Base-by-base conservation (phyloP, 768 basidiomycete genomes). In the Tubosaeta brunneosetosa region DNA sequence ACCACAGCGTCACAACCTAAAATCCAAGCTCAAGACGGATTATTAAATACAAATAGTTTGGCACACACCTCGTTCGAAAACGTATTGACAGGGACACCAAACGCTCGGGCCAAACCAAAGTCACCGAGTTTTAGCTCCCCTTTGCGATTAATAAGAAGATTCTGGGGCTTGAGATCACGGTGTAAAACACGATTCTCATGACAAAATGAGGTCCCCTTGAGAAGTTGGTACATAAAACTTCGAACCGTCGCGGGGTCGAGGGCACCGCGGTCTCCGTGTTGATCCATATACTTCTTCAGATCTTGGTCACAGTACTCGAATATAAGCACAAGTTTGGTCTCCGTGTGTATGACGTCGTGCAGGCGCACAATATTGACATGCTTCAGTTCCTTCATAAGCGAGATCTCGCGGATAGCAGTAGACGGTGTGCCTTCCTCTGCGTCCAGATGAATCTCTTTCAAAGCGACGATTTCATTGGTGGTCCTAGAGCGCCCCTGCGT, bases 261-360 rank as follows among this genome's bases (percentile, higher is more conserved):
- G 4, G 95, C 94, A 49, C 97, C 94, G 41, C 94, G 84, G 59
- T 98, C 94, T 50, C 97, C 97, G 61, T 97, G 87, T 33, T 91
- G 87, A 69, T 99, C 97, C 97, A 99, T 99, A 71, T 97, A 98
- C 67, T 93, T 94, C 72, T 99, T 99, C 43, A 99, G 79, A 73
- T 99, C 97, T 71, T 94, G 91, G 63, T 99, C 97, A 71, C 94
- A 97, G 68, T 83, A 98, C 73, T 99, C 97, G 71, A 98, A 99
- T 60, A 99, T 94, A 53, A 99, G 88, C 57, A 97, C 90, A 45
- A 99, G 86, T 62, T 98, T 97, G 8, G 91, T 90, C 72, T 99
- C 97, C 16, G 94, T 98, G 71, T 99, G 97, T 58, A 98, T 97
- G 45, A 99, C 97, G 70, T 98, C 97, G 75, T 98, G 88, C 17